These are phyloP conservation scores for Bacterosira constricta DNA, from an alignment of 108 stramenopile species.

Conservation along the genomic window DNA sequence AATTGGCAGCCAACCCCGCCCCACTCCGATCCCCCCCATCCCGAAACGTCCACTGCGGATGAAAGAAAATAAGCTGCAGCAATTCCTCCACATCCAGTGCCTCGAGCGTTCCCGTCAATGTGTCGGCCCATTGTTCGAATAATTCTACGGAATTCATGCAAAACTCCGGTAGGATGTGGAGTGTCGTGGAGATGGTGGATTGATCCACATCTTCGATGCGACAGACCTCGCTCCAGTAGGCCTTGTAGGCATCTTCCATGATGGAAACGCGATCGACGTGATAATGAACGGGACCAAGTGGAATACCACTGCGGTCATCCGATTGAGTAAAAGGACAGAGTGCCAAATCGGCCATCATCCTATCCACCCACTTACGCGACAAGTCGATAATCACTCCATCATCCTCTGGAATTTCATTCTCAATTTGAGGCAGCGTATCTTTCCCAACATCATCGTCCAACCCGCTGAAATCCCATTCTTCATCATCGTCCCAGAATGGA, in stretches of 20 bases:
- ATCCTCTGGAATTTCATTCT: conserved; percentile 53
- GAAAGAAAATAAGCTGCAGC: conserved; percentile 97
- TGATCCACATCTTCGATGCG: conserved; percentile 69
- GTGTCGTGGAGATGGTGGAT: conserved; percentile 80
- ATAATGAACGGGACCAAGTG: conserved; percentile 90
- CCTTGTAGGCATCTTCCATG: conserved; percentile 90
- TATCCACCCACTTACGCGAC: conserved; percentile 74
- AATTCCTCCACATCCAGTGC: conserved; percentile 74
- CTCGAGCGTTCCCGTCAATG: conserved; percentile 89
- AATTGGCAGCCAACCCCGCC: conserved; percentile 87
- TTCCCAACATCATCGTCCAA: conserved; percentile 63
- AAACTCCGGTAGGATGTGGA: conserved; percentile 89
- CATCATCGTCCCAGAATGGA: conserved; percentile 89
- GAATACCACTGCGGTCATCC: conserved; percentile 84
- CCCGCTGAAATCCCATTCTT: conserved; percentile 76
- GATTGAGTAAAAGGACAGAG: conserved; percentile 93
- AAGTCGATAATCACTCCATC: conserved; percentile 67
- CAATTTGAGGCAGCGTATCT: conserved; percentile 9
- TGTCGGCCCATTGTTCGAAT: conserved; percentile 90
- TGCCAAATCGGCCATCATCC: conserved; percentile 92
- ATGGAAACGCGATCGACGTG: conserved; percentile 58
- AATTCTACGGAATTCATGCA: conserved; percentile 87
- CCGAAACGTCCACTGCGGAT: conserved; percentile 93
- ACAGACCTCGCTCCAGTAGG: conserved; percentile 92
- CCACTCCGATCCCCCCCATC: conserved; percentile 87